A percentile compares a stretch with the other conserved stretches of the same genome.
These are phyloP conservation scores for Piromyces finnis DNA, from an alignment of 192 early-diverging fungal species.

Conservation along the genomic window DNA sequence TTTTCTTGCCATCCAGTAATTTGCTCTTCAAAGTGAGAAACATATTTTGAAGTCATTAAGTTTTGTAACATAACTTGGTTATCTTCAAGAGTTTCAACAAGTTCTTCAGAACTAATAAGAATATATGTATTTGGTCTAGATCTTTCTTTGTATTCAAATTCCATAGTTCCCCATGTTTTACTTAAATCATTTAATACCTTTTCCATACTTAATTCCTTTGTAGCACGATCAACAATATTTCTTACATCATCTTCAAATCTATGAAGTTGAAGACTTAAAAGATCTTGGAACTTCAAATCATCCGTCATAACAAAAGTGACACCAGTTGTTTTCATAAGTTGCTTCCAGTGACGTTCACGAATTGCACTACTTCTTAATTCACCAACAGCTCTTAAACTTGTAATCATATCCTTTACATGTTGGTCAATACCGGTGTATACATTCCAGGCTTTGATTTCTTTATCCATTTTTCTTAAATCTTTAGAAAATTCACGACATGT, in stretches of 20 bases:
- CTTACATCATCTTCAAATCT: conserved; percentile 50
- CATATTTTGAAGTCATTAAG: conserved; percentile 49
- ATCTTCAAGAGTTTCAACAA: conserved; percentile 45
- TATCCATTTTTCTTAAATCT: conserved; percentile 42
- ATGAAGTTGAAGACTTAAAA: conserved; percentile 38
- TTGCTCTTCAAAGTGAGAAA: conserved; percentile 40
- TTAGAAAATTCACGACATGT: conserved; percentile 35
- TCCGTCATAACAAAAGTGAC: conserved; percentile 43
- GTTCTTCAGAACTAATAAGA: conserved; percentile 35
- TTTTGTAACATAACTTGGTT: conserved; percentile 52
- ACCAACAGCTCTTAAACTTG: conserved; percentile 36
- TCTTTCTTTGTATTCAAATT: conserved; percentile 44
- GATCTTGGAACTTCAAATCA: conserved; percentile 48
- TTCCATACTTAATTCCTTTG: conserved; percentile 46
- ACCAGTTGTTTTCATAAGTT: conserved; percentile 48
- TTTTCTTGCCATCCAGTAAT: conserved; percentile 46
- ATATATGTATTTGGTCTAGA: conserved; percentile 26
- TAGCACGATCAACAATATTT: conserved; percentile 42
- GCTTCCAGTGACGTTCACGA: conserved; percentile 49
- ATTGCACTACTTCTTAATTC: conserved; percentile 43
- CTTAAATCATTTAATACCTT: conserved; percentile 44
- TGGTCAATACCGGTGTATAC: conserved; percentile 41
- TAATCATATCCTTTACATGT: conserved; percentile 50
- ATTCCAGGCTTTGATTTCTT: conserved; percentile 51
- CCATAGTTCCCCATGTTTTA: conserved; percentile 42